Conservation (phyloP, 2,329 filamentous ascomycete genomes). For the Ceratocystis lukuohia region DNA sequence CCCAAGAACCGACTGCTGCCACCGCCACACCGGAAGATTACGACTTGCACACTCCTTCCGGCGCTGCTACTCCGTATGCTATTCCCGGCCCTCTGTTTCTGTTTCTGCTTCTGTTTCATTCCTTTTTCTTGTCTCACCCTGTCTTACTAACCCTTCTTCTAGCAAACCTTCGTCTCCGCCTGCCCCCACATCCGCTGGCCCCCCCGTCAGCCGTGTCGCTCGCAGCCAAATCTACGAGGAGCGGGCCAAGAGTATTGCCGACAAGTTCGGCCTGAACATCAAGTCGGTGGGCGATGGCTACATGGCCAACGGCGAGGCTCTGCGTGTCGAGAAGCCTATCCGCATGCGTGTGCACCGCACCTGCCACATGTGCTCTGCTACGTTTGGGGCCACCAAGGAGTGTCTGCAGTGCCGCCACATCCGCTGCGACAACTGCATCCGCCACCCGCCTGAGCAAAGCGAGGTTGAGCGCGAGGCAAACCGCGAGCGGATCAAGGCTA, state of each 20-base stretch:
- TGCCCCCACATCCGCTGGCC: constrained; percentile 23
- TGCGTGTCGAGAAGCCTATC: constrained; percentile 60
- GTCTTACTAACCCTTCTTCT: not conserved
- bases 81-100: too few species aligned
- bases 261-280: constrained; percentile 43
- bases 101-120: not conserved
- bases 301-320: constrained; percentile 33
- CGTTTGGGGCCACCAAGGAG: constrained; percentile 58
- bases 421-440: constrained; percentile 67
- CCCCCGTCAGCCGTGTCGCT: constrained; percentile 16
- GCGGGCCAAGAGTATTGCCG: constrained; percentile 41
- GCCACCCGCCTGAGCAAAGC: constrained; percentile 54
- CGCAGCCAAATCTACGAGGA: constrained; percentile 42
- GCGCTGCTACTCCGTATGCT: not conserved
- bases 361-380: constrained; percentile 68
- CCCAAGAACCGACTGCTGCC: not conserved
- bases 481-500: constrained; percentile 35
- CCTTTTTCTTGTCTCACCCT: not conserved
- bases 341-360: constrained; percentile 64
- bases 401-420: constrained; percentile 67
- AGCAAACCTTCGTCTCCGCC: not conserved
- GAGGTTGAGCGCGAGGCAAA: constrained; percentile 41
- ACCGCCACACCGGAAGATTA: not conserved
- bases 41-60: not conserved
- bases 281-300: constrained; percentile 34